Percentiles rank a stretch among this genome's conserved stretches.
These are phyloP conservation scores for Fusarium subglutinans DNA, from an alignment of 2,329 filamentous ascomycete genomes.

Conservation along the genomic window DNA sequence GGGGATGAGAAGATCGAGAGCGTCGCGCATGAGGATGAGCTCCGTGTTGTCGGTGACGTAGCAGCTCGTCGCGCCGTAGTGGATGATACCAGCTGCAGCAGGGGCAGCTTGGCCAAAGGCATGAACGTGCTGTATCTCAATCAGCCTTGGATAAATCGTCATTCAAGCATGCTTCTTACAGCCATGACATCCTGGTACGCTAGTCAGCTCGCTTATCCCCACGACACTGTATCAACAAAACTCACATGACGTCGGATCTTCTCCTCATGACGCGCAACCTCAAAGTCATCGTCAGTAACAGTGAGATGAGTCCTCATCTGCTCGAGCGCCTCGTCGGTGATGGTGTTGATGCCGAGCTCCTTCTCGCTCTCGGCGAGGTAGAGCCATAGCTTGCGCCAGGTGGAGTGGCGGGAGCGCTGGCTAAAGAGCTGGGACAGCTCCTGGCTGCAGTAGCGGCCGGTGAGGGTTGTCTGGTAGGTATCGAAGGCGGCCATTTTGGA, in stretches of 20 bases:
- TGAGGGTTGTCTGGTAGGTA: slow-evolving; percentile 16
- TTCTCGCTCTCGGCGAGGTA: slow-evolving; percentile 28
- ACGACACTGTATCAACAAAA: background rate
- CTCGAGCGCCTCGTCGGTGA: slow-evolving; percentile 29
- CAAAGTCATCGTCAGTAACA: slow-evolving; percentile 28
- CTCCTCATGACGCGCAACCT: slow-evolving; percentile 28
- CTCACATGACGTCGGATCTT: slow-evolving; percentile 26
- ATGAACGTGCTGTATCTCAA: background rate
- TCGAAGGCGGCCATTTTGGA: slow-evolving; percentile 6
- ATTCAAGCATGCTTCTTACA: background rate
- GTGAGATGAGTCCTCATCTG: slow-evolving; percentile 23
- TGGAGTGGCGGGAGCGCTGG: slow-evolving; percentile 20
- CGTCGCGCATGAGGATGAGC: background rate
- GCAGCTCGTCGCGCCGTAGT: background rate
- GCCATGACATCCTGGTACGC: slow-evolving; percentile 14
- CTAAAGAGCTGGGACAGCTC: slow-evolving; percentile 23
- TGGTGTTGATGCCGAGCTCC: slow-evolving; percentile 27
- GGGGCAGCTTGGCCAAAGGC: background rate
- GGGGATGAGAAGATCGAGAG: background rate
- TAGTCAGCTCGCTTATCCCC: background rate
- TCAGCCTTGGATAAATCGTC: background rate
- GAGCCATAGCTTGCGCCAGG: slow-evolving; percentile 32
- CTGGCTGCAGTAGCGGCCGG: slow-evolving; percentile 17
- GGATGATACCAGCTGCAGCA: background rate
- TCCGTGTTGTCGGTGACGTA: background rate